Base-by-base conservation (phyloP, 78 protist species). In the Cavenderia fasciculata region DNA sequence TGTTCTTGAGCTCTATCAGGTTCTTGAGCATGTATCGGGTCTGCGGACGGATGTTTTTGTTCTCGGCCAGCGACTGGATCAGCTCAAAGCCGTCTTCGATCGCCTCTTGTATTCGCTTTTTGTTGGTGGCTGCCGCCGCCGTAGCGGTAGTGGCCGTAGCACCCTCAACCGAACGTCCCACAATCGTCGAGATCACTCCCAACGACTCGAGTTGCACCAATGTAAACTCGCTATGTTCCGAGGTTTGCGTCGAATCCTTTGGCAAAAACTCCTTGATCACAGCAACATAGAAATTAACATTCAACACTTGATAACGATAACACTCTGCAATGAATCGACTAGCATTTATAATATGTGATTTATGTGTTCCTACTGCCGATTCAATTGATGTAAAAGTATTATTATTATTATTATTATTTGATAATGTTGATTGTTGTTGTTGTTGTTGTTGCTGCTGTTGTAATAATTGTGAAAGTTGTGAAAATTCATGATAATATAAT, bases 1-100 rank as follows among this genome's bases (percentile, higher is more conserved):
- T 75, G 12, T 75, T 75, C 27, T 75, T 75, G 5, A 79, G 33
- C 70, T 79, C 88, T 19, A 79, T 63, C 7, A 79, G 62, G 41
- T 79, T 79, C 68, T 79, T 79, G 19, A 79, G 25, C 88, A 79
- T 79, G 56, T 63, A 79, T 79, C 88, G 62, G 7, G 70, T 40
- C 33, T 73, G 62, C 40, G 88, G 88, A 27, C 75, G 88, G 18
- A 79, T n/a, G 0, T 43, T 11, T 14, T 34, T 62, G 23, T 63
- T 77, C 19, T 63, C 87, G 25, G 68, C 29, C 34, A 77, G 54
- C 4, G 19, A 31, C 4, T 70, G 47, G 49, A 59, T 63, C 51
- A 59, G 4, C 29, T 38, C 36, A 56, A 27, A 56, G 31, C 40
- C 21, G 76, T 79, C 54, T 3, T 79, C 88, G 51, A 79, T 49